Evolutionary conservation across 2,329 filamentous ascomycete species (phyloP), one percentile per base, ranked within the genome.

Genomic region (Stagonosporopsis tanaceti): DNA sequence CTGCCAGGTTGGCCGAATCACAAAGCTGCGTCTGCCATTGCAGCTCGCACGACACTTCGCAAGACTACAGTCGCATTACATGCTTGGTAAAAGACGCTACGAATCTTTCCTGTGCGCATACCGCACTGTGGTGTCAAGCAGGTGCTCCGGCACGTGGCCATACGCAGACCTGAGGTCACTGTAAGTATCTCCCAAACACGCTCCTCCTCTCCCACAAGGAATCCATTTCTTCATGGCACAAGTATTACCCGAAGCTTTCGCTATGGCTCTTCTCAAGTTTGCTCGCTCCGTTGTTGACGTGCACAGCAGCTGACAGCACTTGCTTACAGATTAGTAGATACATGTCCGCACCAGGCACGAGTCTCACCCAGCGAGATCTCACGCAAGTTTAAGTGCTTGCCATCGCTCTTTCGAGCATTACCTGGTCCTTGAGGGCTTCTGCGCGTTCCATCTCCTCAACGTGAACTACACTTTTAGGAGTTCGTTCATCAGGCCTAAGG

Each of bases 1-100:
- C 64, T 66, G 66, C 63, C 67, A 61, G 63, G 60, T 60, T 61
- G 57, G 59, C 55, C 63, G 53, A 59, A 61, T 58, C 54, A 50
- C 63, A 51, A 50, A 56, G 50, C 48, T 53, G 53, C 56, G 46
- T 57, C 41, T 54, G 53, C 52, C 34, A 59, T 53, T 35, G 47
- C 44, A 48, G 47, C 58, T 39, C 52, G 46, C 50, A 56, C 53
- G 51, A 32, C 44, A 12, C 22, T 34, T 34, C 24, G 28, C 35
- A 38, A 46, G 27, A 27, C 30, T 35, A 38, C n/a, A 7, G 30
- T 15, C 24, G 8, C 6, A 14, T 7, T 15, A 17, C n/a, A 41
- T 30, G 38, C 6, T 34, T 34, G 32, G 11, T 8, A 5, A 25
- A 8, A 20, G 20, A 40, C 15, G 24, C 8, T 34, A 2, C 40